Evolutionary conservation across 2,329 filamentous ascomycete species (phyloP), one percentile per base, ranked within the genome.

Genomic region (Nigrospora sphaerica): DNA sequence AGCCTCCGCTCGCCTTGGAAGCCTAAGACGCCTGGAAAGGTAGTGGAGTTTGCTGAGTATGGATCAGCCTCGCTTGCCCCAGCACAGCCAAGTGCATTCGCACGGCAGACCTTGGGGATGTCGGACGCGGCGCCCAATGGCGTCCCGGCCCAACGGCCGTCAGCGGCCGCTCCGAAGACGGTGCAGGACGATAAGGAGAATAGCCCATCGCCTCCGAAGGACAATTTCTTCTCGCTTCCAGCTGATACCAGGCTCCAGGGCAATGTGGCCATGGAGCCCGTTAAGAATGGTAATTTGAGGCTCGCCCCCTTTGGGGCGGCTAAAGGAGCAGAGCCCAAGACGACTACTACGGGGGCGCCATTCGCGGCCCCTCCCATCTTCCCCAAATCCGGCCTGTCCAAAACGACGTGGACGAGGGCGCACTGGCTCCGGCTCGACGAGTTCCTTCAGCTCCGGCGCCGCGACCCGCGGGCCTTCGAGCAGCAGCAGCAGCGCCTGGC

Each of bases 1-100:
- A 76, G 70, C 52, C 61, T 82, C 19, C 72, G 78, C 16, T 79
- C 78, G 4, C 75, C 77, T 0, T 57, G 78, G 16, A 82, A 81
- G 54, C 72, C 75, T 4, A 78, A 72, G 50, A 80, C 75, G 2
- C 76, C 75, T 1, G 78, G 78, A 5, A 72, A 75, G 0, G 74
- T 81, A 1, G 78, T 82, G 13, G 76, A 78, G 47, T 81, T 81
- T 52, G 74, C 73, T 1, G 74, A 70, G 59, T 75, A 67, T 57
- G 71, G 71, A 1, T 59, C 74, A 7, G 74, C 72, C 4, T 72
- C 74, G 1, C 54, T 67, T 1, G 66, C 69, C 11, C 70, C 74
- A 50, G 67, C 65, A 3, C 58, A 66, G 53, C 52, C 49, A 4
- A 54, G 50, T 4, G 53, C 50, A 14, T 53, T 56, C 16, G 48